Evolutionary conservation across 768 basidiomycete genomes (phyloP), one percentile per base, ranked within the genome.

Genomic region (Mycena floridula): DNA sequence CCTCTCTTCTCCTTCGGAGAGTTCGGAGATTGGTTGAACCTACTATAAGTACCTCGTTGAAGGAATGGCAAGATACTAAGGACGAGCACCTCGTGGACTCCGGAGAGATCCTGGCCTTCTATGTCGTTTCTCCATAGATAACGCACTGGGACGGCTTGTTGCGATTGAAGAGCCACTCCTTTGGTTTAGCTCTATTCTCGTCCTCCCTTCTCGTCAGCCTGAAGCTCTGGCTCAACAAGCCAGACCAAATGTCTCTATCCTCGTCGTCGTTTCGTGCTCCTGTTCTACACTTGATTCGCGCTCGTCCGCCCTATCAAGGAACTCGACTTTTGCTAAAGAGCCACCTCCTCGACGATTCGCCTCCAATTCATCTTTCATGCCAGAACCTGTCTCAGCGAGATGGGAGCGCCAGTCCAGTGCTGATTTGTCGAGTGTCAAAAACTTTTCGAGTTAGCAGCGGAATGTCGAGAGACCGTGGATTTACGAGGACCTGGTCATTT

Each of bases 371-470:
- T 89, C 82, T 48, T 77, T 73, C 7, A 82, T 55, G 3, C 67
- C 73, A 21, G n/a, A n/a, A n/a, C n/a, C n/a, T n/a, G 61, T 62
- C 0, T 71, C 49, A 16, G 70, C 61, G 12, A 89, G 61, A 52
- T 91, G 88, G 1, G 77, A 62, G 23, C 73, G 72, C 90, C 90
- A 93, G 57, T 93, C 90, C 76, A 93, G 79, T 11, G 84, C 79
- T 0, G 86, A 89, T 59, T 91, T 92, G 50, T 90, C 88, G 11
- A 93, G 69, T 20, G 88, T 91, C 20, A 84, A 81, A 6, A 93
- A 69, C 62, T 86, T 91, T 59, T 85, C 87, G 2, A 79, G 68
- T 55, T 82, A 87, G 9, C 61, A 50, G n/a, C 0, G 84, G 84
- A 25, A 84, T 59, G 12, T 74, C 62, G 69, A 2, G 67, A 61